These are phyloP conservation scores for Fusarium newnesense DNA, from an alignment of 2,329 filamentous ascomycete species.

Conservation along the genomic window DNA sequence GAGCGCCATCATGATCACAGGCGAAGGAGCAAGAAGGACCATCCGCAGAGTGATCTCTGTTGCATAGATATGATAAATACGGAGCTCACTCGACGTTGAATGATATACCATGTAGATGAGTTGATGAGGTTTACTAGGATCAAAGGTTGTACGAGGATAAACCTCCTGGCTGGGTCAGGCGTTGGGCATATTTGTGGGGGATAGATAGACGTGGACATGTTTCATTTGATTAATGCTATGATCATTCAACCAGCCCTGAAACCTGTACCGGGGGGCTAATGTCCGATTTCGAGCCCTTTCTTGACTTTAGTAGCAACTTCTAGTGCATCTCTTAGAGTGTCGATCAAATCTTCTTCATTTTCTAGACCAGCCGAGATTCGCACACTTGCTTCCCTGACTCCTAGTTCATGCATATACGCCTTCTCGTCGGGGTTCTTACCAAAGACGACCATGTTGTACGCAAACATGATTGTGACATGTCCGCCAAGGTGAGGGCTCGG, in stretches of 20 bases:
- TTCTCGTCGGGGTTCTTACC: constrained; percentile 51
- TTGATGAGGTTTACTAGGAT: constrained; percentile 14
- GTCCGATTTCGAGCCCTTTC: neutral
- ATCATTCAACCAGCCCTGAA: neutral
- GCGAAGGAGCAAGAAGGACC: constrained; percentile 84
- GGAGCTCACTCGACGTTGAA: constrained; percentile 32
- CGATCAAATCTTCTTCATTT: constrained; percentile 53
- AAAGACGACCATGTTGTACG: constrained; percentile 59
- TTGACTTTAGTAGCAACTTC: constrained; percentile 37
- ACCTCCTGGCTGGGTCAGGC: constrained; percentile 35
- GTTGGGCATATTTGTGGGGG: constrained; percentile 37
- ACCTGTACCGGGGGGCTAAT: neutral
- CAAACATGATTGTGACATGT: constrained; percentile 60
- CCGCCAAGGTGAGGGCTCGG: constrained; percentile 65
- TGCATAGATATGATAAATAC: constrained; percentile 12
- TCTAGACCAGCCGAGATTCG: constrained; percentile 61
- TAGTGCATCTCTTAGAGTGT: constrained; percentile 51
- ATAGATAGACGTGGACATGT: constrained; percentile 30
- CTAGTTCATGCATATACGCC: constrained; percentile 52
- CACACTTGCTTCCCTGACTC: constrained; percentile 54
- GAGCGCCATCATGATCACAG: constrained; percentile 80
- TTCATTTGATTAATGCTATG: constrained; percentile 25
- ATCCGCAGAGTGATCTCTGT: constrained; percentile 76
- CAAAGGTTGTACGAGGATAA: constrained; percentile 19
- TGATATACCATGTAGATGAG: constrained; percentile 40